phyloP scores from a whole-genome alignment of 1,284 basidiomycete genomes.

The Trametes hirsuta region DNA sequence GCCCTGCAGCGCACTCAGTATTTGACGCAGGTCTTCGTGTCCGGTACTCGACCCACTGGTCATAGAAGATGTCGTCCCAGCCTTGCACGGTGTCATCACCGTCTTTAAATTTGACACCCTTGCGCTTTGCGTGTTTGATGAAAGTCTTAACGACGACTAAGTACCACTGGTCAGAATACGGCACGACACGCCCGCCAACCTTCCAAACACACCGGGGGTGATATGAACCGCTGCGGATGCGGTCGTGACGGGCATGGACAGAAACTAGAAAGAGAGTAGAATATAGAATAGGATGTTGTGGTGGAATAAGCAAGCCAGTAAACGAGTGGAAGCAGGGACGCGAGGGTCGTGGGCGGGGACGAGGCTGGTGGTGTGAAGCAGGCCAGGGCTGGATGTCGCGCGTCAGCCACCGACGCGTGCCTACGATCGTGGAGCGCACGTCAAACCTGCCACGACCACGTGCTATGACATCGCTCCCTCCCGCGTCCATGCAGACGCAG shows the following conservation, averaged over 20 bases:
- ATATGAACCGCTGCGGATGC: slow-evolving; percentile 56
- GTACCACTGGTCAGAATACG: neutral
- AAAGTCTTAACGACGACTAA: slow-evolving; percentile 60
- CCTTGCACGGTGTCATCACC: slow-evolving; percentile 42
- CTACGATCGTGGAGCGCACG: slow-evolving; percentile 14
- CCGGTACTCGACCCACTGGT: slow-evolving; percentile 47
- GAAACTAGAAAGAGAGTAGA: neutral
- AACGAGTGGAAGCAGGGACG: neutral
- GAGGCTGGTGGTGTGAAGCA: neutral
- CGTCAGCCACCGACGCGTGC: slow-evolving; percentile 16
- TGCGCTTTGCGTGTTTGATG: slow-evolving; percentile 57
- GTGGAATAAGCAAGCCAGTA: neutral
- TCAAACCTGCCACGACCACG: neutral
- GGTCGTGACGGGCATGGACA: slow-evolving; percentile 54
- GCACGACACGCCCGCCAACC: slow-evolving; percentile 7
- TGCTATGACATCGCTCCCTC: neutral
- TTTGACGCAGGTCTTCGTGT: neutral
- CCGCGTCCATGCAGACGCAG: neutral
- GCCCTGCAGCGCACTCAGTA: slow-evolving; percentile 41
- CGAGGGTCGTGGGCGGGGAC: neutral
- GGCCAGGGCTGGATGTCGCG: neutral
- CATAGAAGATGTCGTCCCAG: slow-evolving; percentile 64
- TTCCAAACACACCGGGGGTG: slow-evolving; percentile 45
- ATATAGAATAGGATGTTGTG: neutral
- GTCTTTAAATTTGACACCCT: slow-evolving; percentile 45